Conservation (phyloP, 495 filamentous ascomycete species). For the Penicillium salamii region DNA sequence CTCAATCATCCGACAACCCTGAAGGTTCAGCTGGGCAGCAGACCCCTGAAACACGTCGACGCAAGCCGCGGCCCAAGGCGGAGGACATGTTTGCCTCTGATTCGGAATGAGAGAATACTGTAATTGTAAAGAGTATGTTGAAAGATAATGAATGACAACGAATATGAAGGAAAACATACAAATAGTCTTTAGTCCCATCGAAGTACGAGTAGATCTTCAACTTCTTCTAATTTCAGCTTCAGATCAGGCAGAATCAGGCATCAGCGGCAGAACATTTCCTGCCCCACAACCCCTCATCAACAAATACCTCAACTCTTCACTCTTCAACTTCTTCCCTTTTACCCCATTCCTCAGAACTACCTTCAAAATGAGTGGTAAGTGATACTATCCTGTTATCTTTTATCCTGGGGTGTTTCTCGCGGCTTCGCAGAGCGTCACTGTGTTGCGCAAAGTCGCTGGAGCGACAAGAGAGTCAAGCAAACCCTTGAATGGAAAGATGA, state of each 20-base stretch:
- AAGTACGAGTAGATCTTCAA: too few relatives aligned
- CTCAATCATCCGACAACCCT: constrained; percentile 17
- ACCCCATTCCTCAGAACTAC: too few relatives aligned
- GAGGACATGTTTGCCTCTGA: constrained; percentile 91
- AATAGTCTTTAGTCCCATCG: too few relatives aligned
- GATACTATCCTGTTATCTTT: neutral
- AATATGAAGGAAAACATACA: too few relatives aligned
- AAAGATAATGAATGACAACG: neutral
- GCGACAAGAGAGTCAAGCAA: neutral
- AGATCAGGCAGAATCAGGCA: constrained; percentile 25
- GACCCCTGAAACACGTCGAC: constrained; percentile 24
- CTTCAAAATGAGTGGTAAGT: constrained; percentile 37
- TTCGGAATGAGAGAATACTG: constrained; percentile 32
- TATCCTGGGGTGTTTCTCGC: too few relatives aligned
- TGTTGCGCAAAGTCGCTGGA: constrained; percentile 6
- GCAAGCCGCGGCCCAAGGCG: constrained; percentile 69
- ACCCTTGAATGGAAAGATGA: too few relatives aligned
- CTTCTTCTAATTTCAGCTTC: too few relatives aligned
- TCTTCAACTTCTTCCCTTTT: neutral
- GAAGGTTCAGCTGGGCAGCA: constrained; percentile 9
- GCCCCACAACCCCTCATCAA: constrained; percentile 32
- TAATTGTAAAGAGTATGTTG: constrained; percentile 13
- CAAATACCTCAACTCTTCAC: constrained; percentile 25
- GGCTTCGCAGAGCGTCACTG: constrained; percentile 7
- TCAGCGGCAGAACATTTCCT: constrained; percentile 25